Conservation (phyloP, 495 filamentous ascomycete species). For the Massariosphaeria phaeospora region DNA sequence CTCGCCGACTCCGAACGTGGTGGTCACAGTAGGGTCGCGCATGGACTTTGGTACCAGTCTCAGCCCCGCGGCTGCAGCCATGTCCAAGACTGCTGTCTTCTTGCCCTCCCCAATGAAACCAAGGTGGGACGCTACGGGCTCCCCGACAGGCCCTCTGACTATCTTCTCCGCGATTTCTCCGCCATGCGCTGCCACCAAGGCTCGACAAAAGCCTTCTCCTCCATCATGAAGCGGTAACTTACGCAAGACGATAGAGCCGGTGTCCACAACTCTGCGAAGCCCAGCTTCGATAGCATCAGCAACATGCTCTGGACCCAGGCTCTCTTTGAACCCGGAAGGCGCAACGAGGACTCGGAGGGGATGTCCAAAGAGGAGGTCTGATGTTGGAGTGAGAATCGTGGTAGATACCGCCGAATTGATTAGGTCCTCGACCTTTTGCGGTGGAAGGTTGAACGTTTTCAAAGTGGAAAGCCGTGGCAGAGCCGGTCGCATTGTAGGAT, state of each 20-base stretch:
- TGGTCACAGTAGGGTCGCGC: slow-evolving; percentile 12
- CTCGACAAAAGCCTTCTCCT: slow-evolving; percentile 13
- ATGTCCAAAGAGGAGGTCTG: background rate
- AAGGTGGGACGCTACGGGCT: slow-evolving; percentile 8
- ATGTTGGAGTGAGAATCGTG: background rate
- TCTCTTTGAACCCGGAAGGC: slow-evolving; percentile 27
- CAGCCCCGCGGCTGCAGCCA: slow-evolving; percentile 22
- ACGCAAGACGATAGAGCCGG: background rate
- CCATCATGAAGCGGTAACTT: slow-evolving; percentile 19
- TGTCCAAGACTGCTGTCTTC: slow-evolving; percentile 16
- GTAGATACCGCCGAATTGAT: background rate
- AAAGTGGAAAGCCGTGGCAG: background rate
- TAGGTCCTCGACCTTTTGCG: background rate
- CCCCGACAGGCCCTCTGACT: slow-evolving; percentile 16
- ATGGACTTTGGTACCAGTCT: slow-evolving; percentile 2
- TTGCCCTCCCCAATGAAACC: slow-evolving; percentile 6
- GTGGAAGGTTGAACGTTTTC: background rate
- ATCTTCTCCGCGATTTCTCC: background rate
- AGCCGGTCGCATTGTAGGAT: background rate
- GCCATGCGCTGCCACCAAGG: slow-evolving; percentile 7
- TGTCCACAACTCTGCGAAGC: background rate
- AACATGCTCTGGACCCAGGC: slow-evolving; percentile 6
- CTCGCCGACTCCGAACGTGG: slow-evolving; percentile 25
- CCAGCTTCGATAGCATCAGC: slow-evolving; percentile 18
- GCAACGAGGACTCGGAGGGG: slow-evolving; percentile 9